These are phyloP conservation scores for Fusarium transvaalense DNA, from an alignment of 2,329 filamentous ascomycete species.

Conservation along the genomic window DNA sequence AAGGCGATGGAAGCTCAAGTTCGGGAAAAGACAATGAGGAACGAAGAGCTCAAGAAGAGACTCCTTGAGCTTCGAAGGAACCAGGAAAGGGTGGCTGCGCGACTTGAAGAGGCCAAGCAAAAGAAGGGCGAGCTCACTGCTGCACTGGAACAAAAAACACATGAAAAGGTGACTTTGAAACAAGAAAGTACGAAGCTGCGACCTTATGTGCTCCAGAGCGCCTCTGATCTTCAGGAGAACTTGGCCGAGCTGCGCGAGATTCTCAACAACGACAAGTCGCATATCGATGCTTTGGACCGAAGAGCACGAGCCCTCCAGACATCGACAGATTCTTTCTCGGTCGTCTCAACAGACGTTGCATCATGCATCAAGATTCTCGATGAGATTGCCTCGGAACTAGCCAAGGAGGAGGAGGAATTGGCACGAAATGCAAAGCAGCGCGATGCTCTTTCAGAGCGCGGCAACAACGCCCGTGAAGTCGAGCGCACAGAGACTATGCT, in stretches of 20 bases:
- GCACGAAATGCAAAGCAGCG: conserved; percentile 82
- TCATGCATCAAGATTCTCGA: conserved; percentile 90
- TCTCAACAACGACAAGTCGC: conserved; percentile 80
- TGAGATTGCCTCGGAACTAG: conserved; percentile 85
- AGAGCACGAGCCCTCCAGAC: conserved; percentile 91
- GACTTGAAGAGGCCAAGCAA: conserved; percentile 84
- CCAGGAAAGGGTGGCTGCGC: conserved; percentile 85
- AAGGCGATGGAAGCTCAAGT: conserved; percentile 85
- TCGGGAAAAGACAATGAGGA: conserved; percentile 85
- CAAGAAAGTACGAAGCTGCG: conserved; percentile 90
- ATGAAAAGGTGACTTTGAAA: conserved; percentile 75
- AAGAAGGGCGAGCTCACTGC: conserved; percentile 83
- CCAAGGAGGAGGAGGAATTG: conserved; percentile 92
- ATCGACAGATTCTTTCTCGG: conserved; percentile 87
- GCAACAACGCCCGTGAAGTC: conserved; percentile 90
- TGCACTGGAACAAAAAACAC: conserved; percentile 77
- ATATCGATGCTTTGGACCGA: conserved; percentile 89
- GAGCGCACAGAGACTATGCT: conserved; percentile 88
- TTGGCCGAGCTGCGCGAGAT: conserved; percentile 85
- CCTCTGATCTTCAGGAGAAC: conserved; percentile 82
- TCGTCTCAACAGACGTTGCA: conserved; percentile 86
- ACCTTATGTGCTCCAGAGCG: conserved; percentile 92
- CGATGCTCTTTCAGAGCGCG: conserved; percentile 87
- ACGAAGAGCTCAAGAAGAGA: conserved; percentile 86
- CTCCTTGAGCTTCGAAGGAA: conserved; percentile 83